Percentiles rank a stretch among this genome's conserved stretches.
These are phyloP conservation scores for Papiliotrema fonsecae DNA, from an alignment of 1,284 basidiomycete species.

Conservation along the genomic window DNA sequence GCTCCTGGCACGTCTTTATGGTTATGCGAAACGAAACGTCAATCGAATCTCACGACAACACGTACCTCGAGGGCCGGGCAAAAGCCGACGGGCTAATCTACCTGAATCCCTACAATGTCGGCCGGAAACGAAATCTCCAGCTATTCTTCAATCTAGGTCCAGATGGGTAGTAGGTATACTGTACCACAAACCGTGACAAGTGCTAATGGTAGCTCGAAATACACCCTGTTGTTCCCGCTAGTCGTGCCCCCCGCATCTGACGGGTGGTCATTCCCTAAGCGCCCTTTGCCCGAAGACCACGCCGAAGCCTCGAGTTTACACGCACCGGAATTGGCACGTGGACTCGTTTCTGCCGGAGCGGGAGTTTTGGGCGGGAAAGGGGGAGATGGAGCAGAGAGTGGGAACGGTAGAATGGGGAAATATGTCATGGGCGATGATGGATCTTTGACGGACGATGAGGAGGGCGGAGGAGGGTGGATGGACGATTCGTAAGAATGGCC, in stretches of 20 bases:
- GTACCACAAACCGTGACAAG: not conserved
- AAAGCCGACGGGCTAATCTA: constrained; percentile 70
- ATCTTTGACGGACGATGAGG: constrained; percentile 55
- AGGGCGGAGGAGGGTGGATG: constrained; percentile 44
- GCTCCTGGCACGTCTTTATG: constrained; percentile 72
- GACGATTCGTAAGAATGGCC: constrained; percentile 7
- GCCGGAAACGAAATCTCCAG: constrained; percentile 66
- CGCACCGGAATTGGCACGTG: constrained; percentile 30
- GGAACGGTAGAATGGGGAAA: constrained; percentile 50
- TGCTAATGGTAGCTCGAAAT: constrained; percentile 55
- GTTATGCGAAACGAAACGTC: constrained; percentile 77
- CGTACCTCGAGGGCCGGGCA: constrained; percentile 68
- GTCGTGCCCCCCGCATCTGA: constrained; percentile 77
- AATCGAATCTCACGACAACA: constrained; percentile 86
- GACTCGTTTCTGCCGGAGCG: constrained; percentile 15
- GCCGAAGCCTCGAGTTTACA: constrained; percentile 13
- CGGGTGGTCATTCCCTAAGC: constrained; percentile 61
- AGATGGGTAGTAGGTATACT: constrained; percentile 65
- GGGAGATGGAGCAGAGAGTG: constrained; percentile 12
- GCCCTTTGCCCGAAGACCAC: constrained; percentile 21
- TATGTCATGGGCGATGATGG: constrained; percentile 50
- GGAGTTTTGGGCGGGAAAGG: constrained; percentile 1
- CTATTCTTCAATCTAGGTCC: constrained; percentile 85
- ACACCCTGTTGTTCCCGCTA: constrained; percentile 75
- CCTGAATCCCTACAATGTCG: constrained; percentile 87